Conservation (phyloP, 352 stramenopile genomes). For the Pythium rhizo-oryzae region DNA sequence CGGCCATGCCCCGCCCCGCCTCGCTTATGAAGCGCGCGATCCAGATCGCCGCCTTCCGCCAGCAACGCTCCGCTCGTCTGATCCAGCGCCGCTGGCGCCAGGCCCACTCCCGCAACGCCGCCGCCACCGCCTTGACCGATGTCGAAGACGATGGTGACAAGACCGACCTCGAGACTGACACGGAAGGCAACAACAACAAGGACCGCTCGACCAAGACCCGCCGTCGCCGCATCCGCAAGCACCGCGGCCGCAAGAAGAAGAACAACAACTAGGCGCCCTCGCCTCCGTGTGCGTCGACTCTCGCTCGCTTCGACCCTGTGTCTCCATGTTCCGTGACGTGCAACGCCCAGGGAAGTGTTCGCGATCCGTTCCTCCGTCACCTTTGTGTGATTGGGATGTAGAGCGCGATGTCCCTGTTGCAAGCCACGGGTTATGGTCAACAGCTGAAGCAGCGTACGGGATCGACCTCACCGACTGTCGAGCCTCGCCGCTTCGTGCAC, state of each 20-base stretch:
- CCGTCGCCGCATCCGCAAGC: slow-evolving; percentile 33
- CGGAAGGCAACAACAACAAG: slow-evolving; percentile 20
- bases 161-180: slow-evolving; percentile 29
- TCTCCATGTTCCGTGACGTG: not conserved
- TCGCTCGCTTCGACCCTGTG: no score
- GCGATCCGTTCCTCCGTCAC: slow-evolving; percentile 26
- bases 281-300: no score
- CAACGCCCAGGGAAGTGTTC: slow-evolving; percentile 29
- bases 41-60: slow-evolving; percentile 22
- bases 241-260: slow-evolving; percentile 39
- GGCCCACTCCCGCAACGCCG: slow-evolving; percentile 4
- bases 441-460: not conserved
- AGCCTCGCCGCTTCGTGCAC: no score
- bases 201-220: slow-evolving; percentile 23
- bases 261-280: slow-evolving; percentile 15
- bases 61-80: slow-evolving; percentile 27
- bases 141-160: slow-evolving; percentile 23
- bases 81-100: slow-evolving; percentile 34
- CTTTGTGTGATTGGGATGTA: slow-evolving; percentile 20
- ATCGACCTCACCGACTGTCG: no score
- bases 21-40: slow-evolving; percentile 14
- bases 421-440: not conserved
- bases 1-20: slow-evolving; percentile 13
- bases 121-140: not conserved
- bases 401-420: slow-evolving; percentile 31